These are phyloP conservation scores for Plectosphaerella plurivora DNA, from an alignment of 2,329 filamentous ascomycete genomes.

Conservation along the genomic window DNA sequence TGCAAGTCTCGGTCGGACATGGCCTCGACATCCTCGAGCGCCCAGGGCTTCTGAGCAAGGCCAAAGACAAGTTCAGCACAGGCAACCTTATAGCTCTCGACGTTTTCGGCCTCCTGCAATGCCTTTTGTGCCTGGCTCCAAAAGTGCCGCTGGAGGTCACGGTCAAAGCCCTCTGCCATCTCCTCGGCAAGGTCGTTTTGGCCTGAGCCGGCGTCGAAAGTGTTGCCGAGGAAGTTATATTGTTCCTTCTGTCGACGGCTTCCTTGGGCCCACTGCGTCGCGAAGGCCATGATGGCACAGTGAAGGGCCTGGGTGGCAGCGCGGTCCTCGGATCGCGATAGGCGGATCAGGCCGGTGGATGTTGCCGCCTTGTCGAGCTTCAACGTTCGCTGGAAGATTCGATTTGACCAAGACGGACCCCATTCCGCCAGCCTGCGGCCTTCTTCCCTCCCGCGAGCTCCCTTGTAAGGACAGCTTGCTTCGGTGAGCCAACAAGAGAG, in stretches of 20 bases:
- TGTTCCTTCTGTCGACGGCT: conserved; percentile 20
- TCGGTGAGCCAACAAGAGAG: conserved; percentile 51
- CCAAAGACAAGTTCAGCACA: conserved; percentile 33
- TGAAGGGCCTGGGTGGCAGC: conserved; percentile 40
- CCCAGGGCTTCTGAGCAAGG: conserved; percentile 26
- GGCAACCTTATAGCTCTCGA: conserved; percentile 31
- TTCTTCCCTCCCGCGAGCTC: conserved; percentile 15
- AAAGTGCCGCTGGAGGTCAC: conserved; percentile 27
- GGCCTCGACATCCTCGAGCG: neutral
- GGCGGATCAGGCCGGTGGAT: conserved; percentile 30
- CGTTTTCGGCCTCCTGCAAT: conserved; percentile 25
- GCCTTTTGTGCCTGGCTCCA: conserved; percentile 32
- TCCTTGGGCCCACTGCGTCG: conserved; percentile 44
- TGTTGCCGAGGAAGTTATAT: conserved; percentile 1
- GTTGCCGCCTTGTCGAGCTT: conserved; percentile 40
- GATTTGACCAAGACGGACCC: conserved; percentile 39
- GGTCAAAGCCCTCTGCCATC: conserved; percentile 30
- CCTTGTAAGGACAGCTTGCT: conserved; percentile 43
- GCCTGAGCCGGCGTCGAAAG: neutral
- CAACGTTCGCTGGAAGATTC: conserved; percentile 44
- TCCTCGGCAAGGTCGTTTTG: conserved; percentile 11
- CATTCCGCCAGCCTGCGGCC: conserved; percentile 19
- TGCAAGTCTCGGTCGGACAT: neutral
- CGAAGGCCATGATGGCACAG: conserved; percentile 46
- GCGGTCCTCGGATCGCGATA: conserved; percentile 36